phyloP scores from a whole-genome alignment of 2,329 filamentous ascomycete species.

The Apiospora arundinis region DNA sequence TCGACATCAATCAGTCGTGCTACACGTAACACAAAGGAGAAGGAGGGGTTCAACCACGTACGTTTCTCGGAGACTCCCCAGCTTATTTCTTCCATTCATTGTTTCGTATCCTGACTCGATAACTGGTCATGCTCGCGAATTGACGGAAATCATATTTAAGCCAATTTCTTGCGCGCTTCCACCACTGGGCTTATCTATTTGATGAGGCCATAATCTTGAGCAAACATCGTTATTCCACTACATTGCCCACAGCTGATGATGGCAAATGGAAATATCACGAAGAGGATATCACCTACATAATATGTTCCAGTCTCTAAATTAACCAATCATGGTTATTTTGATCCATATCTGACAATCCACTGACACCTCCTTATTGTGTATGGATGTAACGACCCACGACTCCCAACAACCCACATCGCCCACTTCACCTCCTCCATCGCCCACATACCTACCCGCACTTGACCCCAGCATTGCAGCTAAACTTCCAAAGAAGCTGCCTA shows the following conservation, averaged over 20 bases:
- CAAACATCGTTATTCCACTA: too few relatives aligned
- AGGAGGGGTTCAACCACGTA: neutral
- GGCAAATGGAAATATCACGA: too few relatives aligned
- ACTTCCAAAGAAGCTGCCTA: neutral
- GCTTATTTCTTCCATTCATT: neutral
- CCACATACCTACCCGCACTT: neutral
- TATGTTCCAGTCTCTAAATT: neutral
- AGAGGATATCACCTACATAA: too few relatives aligned
- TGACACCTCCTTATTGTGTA: neutral
- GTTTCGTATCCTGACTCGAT: neutral
- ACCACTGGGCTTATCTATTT: neutral
- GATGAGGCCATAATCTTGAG: neutral
- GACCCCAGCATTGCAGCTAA: neutral
- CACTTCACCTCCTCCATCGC: too few relatives aligned
- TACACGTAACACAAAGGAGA: neutral
- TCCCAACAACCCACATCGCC: too few relatives aligned
- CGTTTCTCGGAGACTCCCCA: neutral
- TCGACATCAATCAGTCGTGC: neutral
- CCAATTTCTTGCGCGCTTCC: neutral
- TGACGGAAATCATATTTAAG: neutral
- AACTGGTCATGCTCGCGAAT: too few relatives aligned
- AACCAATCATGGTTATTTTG: neutral
- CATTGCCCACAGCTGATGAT: too few relatives aligned
- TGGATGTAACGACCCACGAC: neutral
- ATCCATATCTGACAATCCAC: too few relatives aligned